These are phyloP conservation scores for Beauveria rudraprayagi DNA, from an alignment of 2,329 filamentous ascomycete species.

Conservation along the genomic window DNA sequence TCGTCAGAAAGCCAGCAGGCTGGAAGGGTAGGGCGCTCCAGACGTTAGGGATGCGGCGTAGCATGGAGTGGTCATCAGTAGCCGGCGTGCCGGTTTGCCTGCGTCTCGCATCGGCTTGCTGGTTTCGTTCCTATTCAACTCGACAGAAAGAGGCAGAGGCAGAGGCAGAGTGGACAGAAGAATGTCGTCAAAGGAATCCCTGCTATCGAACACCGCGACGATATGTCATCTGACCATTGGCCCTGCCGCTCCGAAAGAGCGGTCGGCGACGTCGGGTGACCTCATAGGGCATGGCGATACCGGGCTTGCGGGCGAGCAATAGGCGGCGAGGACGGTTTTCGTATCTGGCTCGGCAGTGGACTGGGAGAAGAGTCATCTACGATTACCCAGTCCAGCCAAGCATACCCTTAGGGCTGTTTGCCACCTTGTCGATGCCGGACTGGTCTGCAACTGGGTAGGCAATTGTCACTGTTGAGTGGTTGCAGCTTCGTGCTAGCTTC, in stretches of 20 bases:
- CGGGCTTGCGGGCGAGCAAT: not conserved
- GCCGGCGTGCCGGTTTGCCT: not conserved
- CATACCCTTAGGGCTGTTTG: not conserved
- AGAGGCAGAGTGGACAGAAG: not conserved
- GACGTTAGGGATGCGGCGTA: not conserved
- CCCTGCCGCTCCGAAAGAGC: not conserved
- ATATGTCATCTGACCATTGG: not conserved
- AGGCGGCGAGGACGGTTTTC: not conserved
- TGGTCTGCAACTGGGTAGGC: not conserved
- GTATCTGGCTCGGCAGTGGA: conserved; percentile 1
- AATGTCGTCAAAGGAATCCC: not conserved
- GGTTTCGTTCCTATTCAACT: not conserved
- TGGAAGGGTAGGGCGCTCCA: not conserved
- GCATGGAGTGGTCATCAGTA: not conserved
- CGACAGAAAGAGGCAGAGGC: not conserved
- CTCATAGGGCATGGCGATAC: not conserved
- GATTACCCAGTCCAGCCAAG: not conserved
- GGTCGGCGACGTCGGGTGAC: conserved; percentile 1
- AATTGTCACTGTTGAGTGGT: not conserved
- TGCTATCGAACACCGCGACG: not conserved
- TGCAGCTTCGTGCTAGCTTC: not conserved
- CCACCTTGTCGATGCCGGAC: too few species aligned
- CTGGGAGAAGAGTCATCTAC: conserved; percentile 1
- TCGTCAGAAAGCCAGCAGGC: conserved; percentile 6
- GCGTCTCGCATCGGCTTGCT: conserved; percentile 1